These are phyloP conservation scores for Guillardia theta DNA, from an alignment of 78 protist species.

Conservation along the genomic window DNA sequence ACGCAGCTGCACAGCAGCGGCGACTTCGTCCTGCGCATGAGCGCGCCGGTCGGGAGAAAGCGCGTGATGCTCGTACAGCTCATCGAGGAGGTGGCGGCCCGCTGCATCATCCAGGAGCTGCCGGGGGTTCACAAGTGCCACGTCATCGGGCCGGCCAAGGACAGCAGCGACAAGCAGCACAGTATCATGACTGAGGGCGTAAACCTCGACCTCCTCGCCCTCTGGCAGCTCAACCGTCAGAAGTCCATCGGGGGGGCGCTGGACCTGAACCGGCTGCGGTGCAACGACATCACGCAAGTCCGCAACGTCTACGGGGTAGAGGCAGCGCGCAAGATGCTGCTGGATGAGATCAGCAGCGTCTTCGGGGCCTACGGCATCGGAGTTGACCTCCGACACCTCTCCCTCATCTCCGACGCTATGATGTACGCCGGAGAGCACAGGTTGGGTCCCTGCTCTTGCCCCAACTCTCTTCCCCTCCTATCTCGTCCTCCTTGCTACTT, in stretches of 20 bases:
- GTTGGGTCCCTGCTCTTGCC: not conserved
- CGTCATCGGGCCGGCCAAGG: not conserved
- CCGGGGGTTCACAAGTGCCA: not conserved
- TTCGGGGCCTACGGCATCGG: slow-evolving; percentile 20
- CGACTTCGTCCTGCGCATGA: no score
- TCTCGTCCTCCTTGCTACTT: not conserved
- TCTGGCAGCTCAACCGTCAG: not conserved
- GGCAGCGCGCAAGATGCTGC: not conserved
- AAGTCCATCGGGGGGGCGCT: not conserved
- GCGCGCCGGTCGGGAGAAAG: not conserved
- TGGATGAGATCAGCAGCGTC: not conserved
- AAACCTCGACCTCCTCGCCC: not conserved
- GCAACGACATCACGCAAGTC: slow-evolving; percentile 3
- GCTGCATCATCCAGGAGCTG: not conserved
- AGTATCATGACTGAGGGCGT: not conserved
- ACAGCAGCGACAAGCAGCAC: not conserved
- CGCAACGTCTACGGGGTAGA: not conserved
- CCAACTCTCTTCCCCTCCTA: not conserved
- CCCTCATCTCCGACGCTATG: not conserved
- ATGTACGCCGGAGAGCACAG: not conserved
- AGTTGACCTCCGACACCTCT: not conserved
- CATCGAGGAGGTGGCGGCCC: not conserved
- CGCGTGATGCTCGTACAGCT: not conserved
- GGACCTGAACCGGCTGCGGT: not conserved
- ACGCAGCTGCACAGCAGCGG: not conserved